Percentiles rank a stretch among this genome's conserved stretches.
Evolutionary conservation across 2,329 filamentous ascomycete genomes (phyloP).

Genomic region (Penicillium hesseltinei): DNA sequence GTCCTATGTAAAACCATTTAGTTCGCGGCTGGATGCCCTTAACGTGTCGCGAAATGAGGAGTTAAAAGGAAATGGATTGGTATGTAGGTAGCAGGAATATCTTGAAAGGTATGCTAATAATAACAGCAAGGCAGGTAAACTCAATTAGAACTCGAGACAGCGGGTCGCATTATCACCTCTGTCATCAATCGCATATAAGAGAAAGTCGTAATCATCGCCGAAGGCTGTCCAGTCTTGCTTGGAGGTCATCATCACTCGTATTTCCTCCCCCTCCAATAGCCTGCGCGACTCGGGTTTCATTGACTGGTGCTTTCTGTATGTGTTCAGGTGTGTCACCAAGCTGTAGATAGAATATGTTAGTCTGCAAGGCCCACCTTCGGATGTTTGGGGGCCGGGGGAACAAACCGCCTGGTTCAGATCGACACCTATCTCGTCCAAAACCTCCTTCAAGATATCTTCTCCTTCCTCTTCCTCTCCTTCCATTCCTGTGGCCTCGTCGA

Average conservation of each 20-base stretch:
- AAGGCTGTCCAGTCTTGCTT: constrained; percentile 87
- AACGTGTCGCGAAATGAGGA: not conserved
- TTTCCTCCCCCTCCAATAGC: constrained; percentile 61
- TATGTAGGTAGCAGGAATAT: not conserved
- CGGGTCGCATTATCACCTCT: not conserved
- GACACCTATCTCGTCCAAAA: constrained; percentile 93
- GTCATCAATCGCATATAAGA: constrained; percentile 3
- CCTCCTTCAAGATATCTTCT: constrained; percentile 94
- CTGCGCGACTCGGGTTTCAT: constrained; percentile 79
- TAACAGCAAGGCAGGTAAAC: not conserved
- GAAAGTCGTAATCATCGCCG: constrained; percentile 48
- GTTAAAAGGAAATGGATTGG: not conserved
- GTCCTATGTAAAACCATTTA: not conserved
- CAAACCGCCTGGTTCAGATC: constrained; percentile 86
- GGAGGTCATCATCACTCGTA: constrained; percentile 80
- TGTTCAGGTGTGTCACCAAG: constrained; percentile 88
- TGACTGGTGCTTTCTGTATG: constrained; percentile 68
- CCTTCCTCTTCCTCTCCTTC: constrained; percentile 84
- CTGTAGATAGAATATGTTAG: constrained; percentile 49
- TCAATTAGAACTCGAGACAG: not conserved
- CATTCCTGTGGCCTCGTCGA: constrained; percentile 92
- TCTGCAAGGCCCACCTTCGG: not conserved
- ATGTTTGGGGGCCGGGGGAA: constrained; percentile 21
- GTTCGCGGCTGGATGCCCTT: not conserved
- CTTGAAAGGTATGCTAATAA: constrained; percentile 7